Evolutionary conservation across 495 filamentous ascomycete species (phyloP), one percentile per base, ranked within the genome.

Genomic region (Immersiella caudata): DNA sequence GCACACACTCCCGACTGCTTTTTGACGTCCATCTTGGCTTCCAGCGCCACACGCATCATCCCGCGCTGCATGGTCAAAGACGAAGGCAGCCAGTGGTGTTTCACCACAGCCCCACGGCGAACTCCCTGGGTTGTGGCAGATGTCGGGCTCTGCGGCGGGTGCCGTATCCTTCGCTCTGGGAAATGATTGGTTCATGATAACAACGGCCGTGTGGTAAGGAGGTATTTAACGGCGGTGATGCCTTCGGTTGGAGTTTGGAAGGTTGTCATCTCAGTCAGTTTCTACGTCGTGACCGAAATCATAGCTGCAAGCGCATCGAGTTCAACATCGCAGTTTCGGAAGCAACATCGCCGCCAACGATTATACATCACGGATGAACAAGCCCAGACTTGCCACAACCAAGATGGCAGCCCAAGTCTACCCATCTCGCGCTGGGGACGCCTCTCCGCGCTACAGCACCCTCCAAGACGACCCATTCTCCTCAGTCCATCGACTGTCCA

Each of bases 401-500:
- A 54, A 21, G 24, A 55, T 35, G 2, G 16, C 22, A 1, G 16
- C 55, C 25, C 27, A 55, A 8, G 14, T 60, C 36, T 22, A 16
- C 9, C 40, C 54, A 33, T 33, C 29, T 33, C 29, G 29, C 3
- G 29, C 4, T 8, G 29, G 29, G 29, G 29, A 33, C 8, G 29
- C 29, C 51, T 58, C 50, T 9, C 58, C 70, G 6, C n/a, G 20
- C 40, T 67, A 67, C 65, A 57, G 46, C 20, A 52, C 60, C 49
- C 60, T 67, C 18, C 49, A 57, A 24, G 61, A 73, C 59, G 22
- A 60, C 55, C 56, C 64, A 36, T 29, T 33, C 56, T 51, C 24
- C 50, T 40, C 59, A 27, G 18, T 71, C 64, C 57, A 65, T 61
- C 63, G 64, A 25, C 29, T 67, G 55, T 60, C 55, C 56, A 58